Percentiles rank a stretch among this genome's conserved stretches.
These are phyloP conservation scores for Fusarium bulbicola DNA, from an alignment of 2,329 filamentous ascomycete genomes.

Conservation along the genomic window DNA sequence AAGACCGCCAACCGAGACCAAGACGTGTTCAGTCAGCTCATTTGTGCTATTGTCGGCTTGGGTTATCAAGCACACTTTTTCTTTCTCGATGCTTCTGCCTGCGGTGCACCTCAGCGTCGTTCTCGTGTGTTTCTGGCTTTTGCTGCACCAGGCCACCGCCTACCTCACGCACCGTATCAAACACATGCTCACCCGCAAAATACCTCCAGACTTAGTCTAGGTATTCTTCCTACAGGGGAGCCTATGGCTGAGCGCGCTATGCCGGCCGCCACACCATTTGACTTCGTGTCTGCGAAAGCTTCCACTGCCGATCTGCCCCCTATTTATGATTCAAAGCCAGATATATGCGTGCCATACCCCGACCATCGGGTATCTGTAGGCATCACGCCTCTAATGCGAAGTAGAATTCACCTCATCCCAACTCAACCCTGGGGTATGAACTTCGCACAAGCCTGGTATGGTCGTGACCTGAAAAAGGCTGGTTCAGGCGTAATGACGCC, in stretches of 20 bases:
- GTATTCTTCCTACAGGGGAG: conserved; percentile 67
- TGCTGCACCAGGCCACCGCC: conserved; percentile 69
- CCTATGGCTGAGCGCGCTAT: conserved; percentile 63
- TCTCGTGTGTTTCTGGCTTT: conserved; percentile 76
- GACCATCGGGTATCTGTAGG: conserved; percentile 69
- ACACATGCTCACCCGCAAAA: conserved; percentile 69
- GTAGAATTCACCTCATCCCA: conserved; percentile 67
- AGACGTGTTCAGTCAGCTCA: conserved; percentile 77
- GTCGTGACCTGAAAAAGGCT: conserved; percentile 35
- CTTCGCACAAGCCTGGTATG: conserved; percentile 58
- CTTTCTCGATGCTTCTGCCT: conserved; percentile 74
- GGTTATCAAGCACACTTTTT: conserved; percentile 79
- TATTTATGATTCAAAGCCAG: conserved; percentile 68
- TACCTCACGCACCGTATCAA: conserved; percentile 64
- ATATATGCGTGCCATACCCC: conserved; percentile 70
- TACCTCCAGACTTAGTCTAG: conserved; percentile 54
- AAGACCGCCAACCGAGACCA: conserved; percentile 56
- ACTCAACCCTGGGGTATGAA: conserved; percentile 64
- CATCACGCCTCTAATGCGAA: conserved; percentile 51
- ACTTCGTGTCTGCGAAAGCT: conserved; percentile 61
- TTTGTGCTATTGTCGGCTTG: conserved; percentile 77
- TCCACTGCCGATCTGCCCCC: conserved; percentile 68
- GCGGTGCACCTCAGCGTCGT: conserved; percentile 72
- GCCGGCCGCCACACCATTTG: conserved; percentile 64
- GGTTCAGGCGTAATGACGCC: conserved; percentile 49